Evolutionary conservation across 768 basidiomycete genomes (phyloP), one percentile per base, ranked within the genome.

Genomic region (Suillus plorans): DNA sequence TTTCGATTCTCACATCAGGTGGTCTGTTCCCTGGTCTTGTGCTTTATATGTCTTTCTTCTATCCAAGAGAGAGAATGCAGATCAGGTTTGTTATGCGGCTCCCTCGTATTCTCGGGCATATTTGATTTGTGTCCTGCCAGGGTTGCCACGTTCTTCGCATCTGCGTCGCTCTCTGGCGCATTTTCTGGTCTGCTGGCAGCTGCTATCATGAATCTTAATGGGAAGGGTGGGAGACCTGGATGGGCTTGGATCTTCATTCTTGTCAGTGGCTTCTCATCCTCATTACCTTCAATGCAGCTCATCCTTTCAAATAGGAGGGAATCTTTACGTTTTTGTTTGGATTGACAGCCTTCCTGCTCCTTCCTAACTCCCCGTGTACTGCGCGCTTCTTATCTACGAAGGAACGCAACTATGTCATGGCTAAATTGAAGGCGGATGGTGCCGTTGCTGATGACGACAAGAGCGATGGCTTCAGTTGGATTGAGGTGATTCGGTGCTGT

Each of bases 161-260:
- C 80, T 7, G 80, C 86, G 3, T 86, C 86, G 22, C 76, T 86
- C 5, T 82, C 87, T 0, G 85, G 86, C 1, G 83, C 85, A 0
- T 88, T 89, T 68, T 88, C 87, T 6, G 89, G 89, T 50, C 74
- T 90, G 8, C 79, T 91, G 1, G 88, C 88, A 1, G 78, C 85
- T 39, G 86, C 80, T 1, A 87, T 91, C 59, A 70, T 80, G n/a
- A 73, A 85, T 16, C 85, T 91, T 80, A 72, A 86, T 53, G 85
- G 84, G 14, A 73, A 80, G 9, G 76, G 76, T 2, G 83, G 85
- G 6, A 80, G 76, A 61, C 78, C 82, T 2, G 88, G 85, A 0
- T 90, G 88, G 89, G 78, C 82, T 41, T 88, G 85, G 87, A 81
- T 86, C 67, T 85, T 86, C 67, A 84, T 86, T 45, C 49, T 85